A percentile compares a stretch with the other conserved stretches of the same genome.
Conservation (phyloP, 2,329 filamentous ascomycete species). For the Fragosphaeria purpurea region DNA sequence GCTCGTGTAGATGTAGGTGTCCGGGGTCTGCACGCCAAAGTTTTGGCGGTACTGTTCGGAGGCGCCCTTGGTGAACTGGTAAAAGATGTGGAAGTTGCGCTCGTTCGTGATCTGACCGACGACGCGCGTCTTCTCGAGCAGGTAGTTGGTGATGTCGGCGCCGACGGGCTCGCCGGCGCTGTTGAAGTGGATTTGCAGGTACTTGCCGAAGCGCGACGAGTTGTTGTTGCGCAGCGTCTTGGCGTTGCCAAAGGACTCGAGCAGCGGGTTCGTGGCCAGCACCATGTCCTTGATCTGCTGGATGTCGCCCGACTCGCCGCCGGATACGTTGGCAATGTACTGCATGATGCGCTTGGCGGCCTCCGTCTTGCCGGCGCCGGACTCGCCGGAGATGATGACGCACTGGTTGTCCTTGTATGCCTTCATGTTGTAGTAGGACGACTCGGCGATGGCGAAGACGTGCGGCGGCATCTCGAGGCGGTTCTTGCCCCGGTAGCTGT, state of each 20-base stretch:
- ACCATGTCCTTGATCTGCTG: conserved; percentile 99
- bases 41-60: conserved; percentile 74
- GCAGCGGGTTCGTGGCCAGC: conserved; percentile 88
- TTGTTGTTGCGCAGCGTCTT: conserved; percentile 99
- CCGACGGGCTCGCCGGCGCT: conserved; percentile 81
- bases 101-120: conserved; percentile 92
- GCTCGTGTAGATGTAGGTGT: conserved; percentile 90
- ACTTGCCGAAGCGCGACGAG: conserved; percentile 96
- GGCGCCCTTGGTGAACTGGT: conserved; percentile 94
- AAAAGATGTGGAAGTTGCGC: conserved; percentile 98
- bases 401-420: conserved; percentile 98
- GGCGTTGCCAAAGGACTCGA: conserved; percentile 96
- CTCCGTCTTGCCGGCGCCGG: conserved; percentile 95
- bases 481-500: conserved; percentile 95
- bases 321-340: conserved; percentile 93
- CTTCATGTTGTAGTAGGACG: conserved; percentile 99
- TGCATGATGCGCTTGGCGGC: conserved; percentile 99
- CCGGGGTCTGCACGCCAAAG: conserved; percentile 86
- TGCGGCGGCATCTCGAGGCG: conserved; percentile 89
- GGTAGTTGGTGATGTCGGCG: conserved; percentile 96
- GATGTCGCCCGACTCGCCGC: conserved; percentile 69
- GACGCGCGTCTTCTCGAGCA: conserved; percentile 90
- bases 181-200: conserved; percentile 96
- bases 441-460: conserved; percentile 94
- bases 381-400: conserved; percentile 98